phyloP scores from a whole-genome alignment of 208 protist species.

The Herpetomonas tarakana region DNA sequence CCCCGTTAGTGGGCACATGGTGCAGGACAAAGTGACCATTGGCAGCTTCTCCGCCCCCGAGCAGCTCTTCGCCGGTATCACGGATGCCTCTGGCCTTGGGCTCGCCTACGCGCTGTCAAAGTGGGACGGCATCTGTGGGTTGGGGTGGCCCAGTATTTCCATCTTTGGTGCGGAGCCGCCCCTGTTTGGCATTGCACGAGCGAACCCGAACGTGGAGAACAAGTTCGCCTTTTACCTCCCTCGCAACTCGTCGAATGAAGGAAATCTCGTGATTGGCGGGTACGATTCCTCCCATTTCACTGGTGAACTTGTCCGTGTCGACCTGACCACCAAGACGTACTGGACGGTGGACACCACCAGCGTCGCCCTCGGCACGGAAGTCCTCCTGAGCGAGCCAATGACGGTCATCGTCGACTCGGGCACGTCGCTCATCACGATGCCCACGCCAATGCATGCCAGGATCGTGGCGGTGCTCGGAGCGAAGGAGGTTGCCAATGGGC shows the following conservation, averaged over 20 bases:
- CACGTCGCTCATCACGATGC: slow-evolving; percentile 93
- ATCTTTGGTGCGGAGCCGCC: slow-evolving; percentile 79
- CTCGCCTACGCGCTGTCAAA: slow-evolving; percentile 86
- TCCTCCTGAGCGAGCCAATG: slow-evolving; percentile 29
- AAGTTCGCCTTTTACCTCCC: slow-evolving; percentile 87
- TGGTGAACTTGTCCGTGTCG: slow-evolving; percentile 78
- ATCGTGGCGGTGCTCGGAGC: slow-evolving; percentile 53
- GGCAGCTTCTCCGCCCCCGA: slow-evolving; percentile 55
- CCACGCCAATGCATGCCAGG: slow-evolving; percentile 34
- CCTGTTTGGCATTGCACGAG: slow-evolving; percentile 47
- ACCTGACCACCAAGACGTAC: slow-evolving; percentile 87
- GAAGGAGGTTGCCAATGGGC: slow-evolving; percentile 29
- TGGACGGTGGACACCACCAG: slow-evolving; percentile 82
- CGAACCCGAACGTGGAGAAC: slow-evolving; percentile 28
- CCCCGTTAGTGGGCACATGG: slow-evolving; percentile 85
- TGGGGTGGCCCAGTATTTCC: slow-evolving; percentile 79
- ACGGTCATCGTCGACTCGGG: slow-evolving; percentile 91
- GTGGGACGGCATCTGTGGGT: slow-evolving; percentile 91
- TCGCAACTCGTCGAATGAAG: slow-evolving; percentile 25
- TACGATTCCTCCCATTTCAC: slow-evolving; percentile 68
- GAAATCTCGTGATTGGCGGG: slow-evolving; percentile 87
- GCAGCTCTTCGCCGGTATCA: slow-evolving; percentile 89
- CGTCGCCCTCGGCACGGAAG: slow-evolving; percentile 30
- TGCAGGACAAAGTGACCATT: slow-evolving; percentile 80
- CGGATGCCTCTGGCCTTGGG: slow-evolving; percentile 71